Evolutionary conservation across 495 filamentous ascomycete genomes (phyloP).

Genomic region (Bacidia gigantensis): DNA sequence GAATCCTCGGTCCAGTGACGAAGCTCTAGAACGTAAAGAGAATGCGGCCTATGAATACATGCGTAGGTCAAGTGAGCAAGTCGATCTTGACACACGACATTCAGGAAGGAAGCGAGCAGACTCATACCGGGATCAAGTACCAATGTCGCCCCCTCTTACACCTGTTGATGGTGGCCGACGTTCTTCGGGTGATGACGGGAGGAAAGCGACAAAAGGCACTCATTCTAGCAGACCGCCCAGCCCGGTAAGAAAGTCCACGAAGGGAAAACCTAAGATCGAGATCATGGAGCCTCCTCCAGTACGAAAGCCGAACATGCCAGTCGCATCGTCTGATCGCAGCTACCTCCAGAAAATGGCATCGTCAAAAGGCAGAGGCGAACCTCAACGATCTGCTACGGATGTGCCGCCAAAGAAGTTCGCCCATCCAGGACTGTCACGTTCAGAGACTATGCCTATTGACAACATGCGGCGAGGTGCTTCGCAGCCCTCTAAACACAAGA

Average conservation of each 20-base stretch:
- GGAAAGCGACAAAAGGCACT: slow-evolving; percentile 5
- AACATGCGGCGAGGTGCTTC: slow-evolving; percentile 6
- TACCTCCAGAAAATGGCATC: slow-evolving; percentile 4
- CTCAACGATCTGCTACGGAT: slow-evolving; percentile 13
- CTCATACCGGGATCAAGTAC: slow-evolving; percentile 10
- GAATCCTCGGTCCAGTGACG: slow-evolving; percentile 10
- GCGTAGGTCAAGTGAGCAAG: slow-evolving; percentile 10
- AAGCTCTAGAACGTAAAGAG: slow-evolving; percentile 22
- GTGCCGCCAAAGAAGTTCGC: slow-evolving; percentile 5
- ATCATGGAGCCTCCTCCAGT: slow-evolving; percentile 12
- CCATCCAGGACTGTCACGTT: slow-evolving; percentile 18
- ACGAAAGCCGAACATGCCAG: slow-evolving; percentile 10
- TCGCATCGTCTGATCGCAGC: slow-evolving; percentile 10
- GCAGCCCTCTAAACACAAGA: slow-evolving; percentile 15
- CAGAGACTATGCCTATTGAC: slow-evolving; percentile 24
- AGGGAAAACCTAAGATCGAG: slow-evolving; percentile 12
- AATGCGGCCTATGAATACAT: slow-evolving; percentile 28
- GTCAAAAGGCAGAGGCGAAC: slow-evolving; percentile 10
- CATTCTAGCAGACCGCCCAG: slow-evolving; percentile 10
- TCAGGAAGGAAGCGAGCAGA: slow-evolving; percentile 7
- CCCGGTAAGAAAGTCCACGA: slow-evolving; percentile 11
- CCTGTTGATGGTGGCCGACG: slow-evolving; percentile 4
- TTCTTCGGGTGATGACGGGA: slow-evolving; percentile 6
- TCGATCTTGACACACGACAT: slow-evolving; percentile 9
- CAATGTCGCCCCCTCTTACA: slow-evolving; percentile 8